Conservation (phyloP, 352 stramenopile genomes). For the Phytophthora idaei region DNA sequence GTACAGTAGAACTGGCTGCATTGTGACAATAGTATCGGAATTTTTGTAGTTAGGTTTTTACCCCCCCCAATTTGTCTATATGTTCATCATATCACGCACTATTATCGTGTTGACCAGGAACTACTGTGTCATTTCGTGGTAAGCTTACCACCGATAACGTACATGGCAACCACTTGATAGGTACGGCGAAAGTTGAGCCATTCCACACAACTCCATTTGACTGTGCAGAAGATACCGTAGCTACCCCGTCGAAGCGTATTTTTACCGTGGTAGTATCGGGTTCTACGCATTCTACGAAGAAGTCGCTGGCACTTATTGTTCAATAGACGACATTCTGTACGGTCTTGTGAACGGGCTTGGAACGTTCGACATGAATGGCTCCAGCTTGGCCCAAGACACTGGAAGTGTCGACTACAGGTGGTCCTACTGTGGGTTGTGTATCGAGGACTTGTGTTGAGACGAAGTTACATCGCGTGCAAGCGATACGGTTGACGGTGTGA, state of each 20-base stretch:
- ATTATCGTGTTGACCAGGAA: background rate
- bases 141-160: conserved; percentile 11
- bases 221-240: conserved; percentile 2
- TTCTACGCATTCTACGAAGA: conserved; percentile 3
- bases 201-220: background rate
- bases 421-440: conserved; percentile 24
- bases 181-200: background rate
- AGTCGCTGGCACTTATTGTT: conserved; percentile 18
- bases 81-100: no score
- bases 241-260: conserved; percentile 19
- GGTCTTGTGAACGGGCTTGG: conserved; percentile 7
- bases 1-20: no score
- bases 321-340: conserved; percentile 16
- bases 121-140: conserved; percentile 20
- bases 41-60: no score
- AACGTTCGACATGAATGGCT: conserved; percentile 28
- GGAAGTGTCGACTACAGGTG: conserved; percentile 15
- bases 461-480: conserved; percentile 18
- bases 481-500: conserved; percentile 17
- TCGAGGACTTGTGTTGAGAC: conserved; percentile 12
- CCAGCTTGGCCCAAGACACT: conserved; percentile 8
- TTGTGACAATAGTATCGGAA: no score
- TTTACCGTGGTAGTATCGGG: conserved; percentile 24
- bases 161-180: conserved; percentile 17
- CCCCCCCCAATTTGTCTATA: no score